A percentile compares a stretch with the other conserved stretches of the same genome.
Conservation (phyloP, 2,329 filamentous ascomycete genomes). For the Cercospora zeae-maydis region DNA sequence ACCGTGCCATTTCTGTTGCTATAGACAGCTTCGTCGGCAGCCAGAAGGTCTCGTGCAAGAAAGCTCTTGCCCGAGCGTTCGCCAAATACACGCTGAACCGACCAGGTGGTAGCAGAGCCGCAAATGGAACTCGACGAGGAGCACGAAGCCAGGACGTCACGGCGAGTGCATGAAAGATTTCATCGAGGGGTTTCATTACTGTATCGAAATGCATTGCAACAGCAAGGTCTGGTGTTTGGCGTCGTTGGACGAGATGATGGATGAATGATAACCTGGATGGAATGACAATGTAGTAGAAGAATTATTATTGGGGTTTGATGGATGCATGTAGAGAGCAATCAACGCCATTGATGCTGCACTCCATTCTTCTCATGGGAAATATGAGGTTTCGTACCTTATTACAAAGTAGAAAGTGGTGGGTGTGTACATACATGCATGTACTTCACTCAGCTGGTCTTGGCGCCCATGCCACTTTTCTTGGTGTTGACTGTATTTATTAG, state of each 20-base stretch:
- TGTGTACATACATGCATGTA: no score
- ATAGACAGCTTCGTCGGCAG: conserved; percentile 94
- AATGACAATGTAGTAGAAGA: not conserved
- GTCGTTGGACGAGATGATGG: not conserved
- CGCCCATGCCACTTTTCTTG: not conserved
- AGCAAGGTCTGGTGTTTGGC: not conserved
- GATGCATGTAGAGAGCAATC: not conserved
- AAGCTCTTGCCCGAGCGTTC: conserved; percentile 88
- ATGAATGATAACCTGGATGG: not conserved
- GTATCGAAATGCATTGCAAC: not conserved
- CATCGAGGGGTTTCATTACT: not conserved
- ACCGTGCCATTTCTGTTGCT: conserved; percentile 93
- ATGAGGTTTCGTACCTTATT: no score
- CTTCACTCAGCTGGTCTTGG: not conserved
- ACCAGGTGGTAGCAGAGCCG: conserved; percentile 41
- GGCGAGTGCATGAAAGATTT: conserved; percentile 21
- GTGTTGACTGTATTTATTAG: not conserved
- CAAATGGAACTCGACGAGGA: conserved; percentile 10
- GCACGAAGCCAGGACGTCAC: conserved; percentile 20
- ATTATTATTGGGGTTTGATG: not conserved
- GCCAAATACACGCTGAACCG: conserved; percentile 72
- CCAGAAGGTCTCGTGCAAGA: conserved; percentile 97
- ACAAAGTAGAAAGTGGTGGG: no score
- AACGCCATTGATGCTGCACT: not conserved
- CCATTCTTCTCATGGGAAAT: not conserved